phyloP scores from a whole-genome alignment of 2,329 filamentous ascomycete species.

The Botrytis fabae region DNA sequence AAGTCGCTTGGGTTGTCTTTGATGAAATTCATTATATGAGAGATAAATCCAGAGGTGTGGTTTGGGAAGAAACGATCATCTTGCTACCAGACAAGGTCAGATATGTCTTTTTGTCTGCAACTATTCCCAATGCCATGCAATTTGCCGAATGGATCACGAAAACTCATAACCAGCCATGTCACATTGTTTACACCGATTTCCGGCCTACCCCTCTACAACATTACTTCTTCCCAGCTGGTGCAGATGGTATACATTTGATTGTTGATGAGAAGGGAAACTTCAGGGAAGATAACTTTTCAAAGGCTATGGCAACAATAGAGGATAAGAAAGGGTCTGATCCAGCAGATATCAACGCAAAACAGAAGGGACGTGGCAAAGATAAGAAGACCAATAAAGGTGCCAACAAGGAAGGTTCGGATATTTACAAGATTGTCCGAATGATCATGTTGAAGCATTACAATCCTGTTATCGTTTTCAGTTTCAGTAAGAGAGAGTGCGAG shows the following conservation, averaged over 20 bases:
- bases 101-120: conserved; percentile 97
- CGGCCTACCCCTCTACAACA: conserved; percentile 94
- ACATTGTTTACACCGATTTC: conserved; percentile 99
- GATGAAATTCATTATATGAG: conserved; percentile 99
- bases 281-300: conserved; percentile 95
- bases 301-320: conserved; percentile 87
- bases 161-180: conserved; percentile 94
- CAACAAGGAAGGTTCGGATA: conserved; percentile 73
- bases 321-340: conserved; percentile 85
- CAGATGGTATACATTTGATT: conserved; percentile 88
- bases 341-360: conserved; percentile 73
- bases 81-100: conserved; percentile 96
- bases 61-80: conserved; percentile 99
- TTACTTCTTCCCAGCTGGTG: conserved; percentile 93
- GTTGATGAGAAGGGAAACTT: conserved; percentile 97
- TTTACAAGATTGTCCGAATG: conserved; percentile 98
- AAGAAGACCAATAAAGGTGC: conserved; percentile 91
- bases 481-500: conserved; percentile 97
- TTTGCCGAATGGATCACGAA: conserved; percentile 99
- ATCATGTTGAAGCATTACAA: conserved; percentile 98
- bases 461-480: conserved; percentile 98
- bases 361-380: conserved; percentile 85
- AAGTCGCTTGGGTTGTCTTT: conserved; percentile 97
- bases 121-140: conserved; percentile 98
- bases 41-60: conserved; percentile 90